Conservation (phyloP, 73 alveolate genomes). For the Durusdinium trenchii region DNA sequence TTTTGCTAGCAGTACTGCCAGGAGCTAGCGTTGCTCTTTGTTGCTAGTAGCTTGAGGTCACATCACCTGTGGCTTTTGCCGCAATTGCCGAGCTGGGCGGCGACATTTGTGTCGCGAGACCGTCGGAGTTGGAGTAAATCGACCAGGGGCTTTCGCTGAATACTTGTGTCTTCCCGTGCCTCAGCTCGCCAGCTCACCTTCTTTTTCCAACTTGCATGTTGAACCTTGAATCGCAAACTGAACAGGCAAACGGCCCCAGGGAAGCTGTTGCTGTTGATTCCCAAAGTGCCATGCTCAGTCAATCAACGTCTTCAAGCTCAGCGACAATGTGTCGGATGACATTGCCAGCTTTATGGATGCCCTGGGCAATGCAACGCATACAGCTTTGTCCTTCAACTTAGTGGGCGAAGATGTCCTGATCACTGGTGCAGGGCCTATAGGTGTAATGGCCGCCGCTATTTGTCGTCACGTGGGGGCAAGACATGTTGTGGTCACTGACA, state of each 20-base stretch:
- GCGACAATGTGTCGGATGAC: slow-evolving; percentile 61
- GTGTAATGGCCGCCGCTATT: slow-evolving; percentile 90
- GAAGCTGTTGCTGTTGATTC: too few species aligned
- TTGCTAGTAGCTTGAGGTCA: slow-evolving; percentile 13
- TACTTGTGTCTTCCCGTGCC: slow-evolving; percentile 89
- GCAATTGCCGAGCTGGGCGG: slow-evolving; percentile 93
- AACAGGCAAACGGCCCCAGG: too few species aligned
- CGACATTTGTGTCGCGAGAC: slow-evolving; percentile 93
- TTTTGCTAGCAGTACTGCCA: too few species aligned
- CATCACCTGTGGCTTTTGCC: slow-evolving; percentile 93
- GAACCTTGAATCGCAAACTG: too few species aligned
- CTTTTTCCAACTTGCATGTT: too few species aligned
- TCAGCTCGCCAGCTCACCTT: too few species aligned
- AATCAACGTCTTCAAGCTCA: slow-evolving; percentile 89
- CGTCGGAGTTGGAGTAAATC: slow-evolving; percentile 77
- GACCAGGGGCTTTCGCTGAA: slow-evolving; percentile 95
- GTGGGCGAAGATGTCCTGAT: slow-evolving; percentile 93
- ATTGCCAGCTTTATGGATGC: slow-evolving; percentile 95
- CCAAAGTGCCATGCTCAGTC: too few species aligned
- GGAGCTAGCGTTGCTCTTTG: too few species aligned
- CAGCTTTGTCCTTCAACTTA: slow-evolving; percentile 65
- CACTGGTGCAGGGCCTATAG: slow-evolving; percentile 95
- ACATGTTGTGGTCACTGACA: slow-evolving; percentile 73
- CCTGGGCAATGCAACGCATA: slow-evolving; percentile 86
- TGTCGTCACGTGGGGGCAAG: slow-evolving; percentile 93